Percentiles rank a stretch among this genome's conserved stretches.
These are phyloP conservation scores for Phaeotremella fagi DNA, from an alignment of 768 basidiomycete species.

Conservation along the genomic window DNA sequence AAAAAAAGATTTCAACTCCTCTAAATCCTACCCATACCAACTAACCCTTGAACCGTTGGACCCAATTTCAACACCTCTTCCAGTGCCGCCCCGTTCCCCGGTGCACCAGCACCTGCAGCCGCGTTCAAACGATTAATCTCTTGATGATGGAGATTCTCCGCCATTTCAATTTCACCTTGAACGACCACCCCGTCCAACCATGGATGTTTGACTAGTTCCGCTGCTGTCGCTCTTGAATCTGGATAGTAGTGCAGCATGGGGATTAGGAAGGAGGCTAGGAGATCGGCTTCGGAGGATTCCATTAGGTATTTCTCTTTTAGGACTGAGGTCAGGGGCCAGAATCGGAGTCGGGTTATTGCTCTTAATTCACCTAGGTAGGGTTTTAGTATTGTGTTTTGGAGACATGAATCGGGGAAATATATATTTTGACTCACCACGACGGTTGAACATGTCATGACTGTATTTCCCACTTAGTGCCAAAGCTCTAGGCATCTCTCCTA, in stretches of 20 bases:
- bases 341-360: slow-evolving; percentile 88
- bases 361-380: slow-evolving; percentile 67
- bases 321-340: slow-evolving; percentile 69
- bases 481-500: slow-evolving; percentile 67
- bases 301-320: slow-evolving; percentile 96
- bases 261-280: slow-evolving; percentile 70
- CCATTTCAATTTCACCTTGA: slow-evolving; percentile 75
- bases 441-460: slow-evolving; percentile 88
- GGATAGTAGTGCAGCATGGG: slow-evolving; percentile 89
- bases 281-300: slow-evolving; percentile 71
- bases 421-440: slow-evolving; percentile 63
- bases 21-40: slow-evolving; percentile 39
- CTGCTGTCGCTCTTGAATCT: slow-evolving; percentile 79
- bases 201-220: slow-evolving; percentile 75
- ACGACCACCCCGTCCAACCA: slow-evolving; percentile 84
- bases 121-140: slow-evolving; percentile 20
- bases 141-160: slow-evolving; percentile 17
- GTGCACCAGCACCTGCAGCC: slow-evolving; percentile 2
- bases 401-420: neutral
- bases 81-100: slow-evolving; percentile 13
- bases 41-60: slow-evolving; percentile 39
- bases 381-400: neutral
- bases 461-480: slow-evolving; percentile 89
- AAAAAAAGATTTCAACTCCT: neutral
- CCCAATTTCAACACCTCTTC: slow-evolving; percentile 36